phyloP scores from a whole-genome alignment of 75 land plant species.

The Selaginella tamariscina region DNA sequence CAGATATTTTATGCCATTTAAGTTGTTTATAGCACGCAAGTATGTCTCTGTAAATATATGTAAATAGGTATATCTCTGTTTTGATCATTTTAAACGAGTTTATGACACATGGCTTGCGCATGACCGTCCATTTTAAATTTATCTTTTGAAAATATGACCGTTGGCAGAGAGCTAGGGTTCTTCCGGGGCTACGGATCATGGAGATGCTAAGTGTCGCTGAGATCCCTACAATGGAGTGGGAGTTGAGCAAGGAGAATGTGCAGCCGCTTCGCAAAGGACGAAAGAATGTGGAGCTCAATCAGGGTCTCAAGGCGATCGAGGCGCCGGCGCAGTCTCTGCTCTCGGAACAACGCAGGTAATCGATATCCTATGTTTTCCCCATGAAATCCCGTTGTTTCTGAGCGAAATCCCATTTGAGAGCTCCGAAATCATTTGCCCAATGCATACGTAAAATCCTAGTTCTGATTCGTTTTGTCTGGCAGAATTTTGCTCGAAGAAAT shows the following conservation, averaged over 20 bases:
- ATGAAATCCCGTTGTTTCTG: no score
- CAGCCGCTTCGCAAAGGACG: slow-evolving; percentile 82
- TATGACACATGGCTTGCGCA: background rate
- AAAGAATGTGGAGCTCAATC: slow-evolving; percentile 48
- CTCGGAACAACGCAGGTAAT: slow-evolving; percentile 48
- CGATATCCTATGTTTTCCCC: no score
- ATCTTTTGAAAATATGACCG: background rate
- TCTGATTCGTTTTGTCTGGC: background rate
- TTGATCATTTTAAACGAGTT: background rate
- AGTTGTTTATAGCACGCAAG: no score
- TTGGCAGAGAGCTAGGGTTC: background rate
- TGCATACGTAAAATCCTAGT: background rate
- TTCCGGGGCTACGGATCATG: background rate
- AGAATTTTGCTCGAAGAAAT: slow-evolving; percentile 77
- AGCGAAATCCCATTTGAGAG: no score
- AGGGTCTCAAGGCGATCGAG: slow-evolving; percentile 40
- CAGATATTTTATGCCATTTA: no score
- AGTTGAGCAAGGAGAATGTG: slow-evolving; percentile 87
- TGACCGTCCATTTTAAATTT: no score
- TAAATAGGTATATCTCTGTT: background rate
- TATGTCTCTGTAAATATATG: no score
- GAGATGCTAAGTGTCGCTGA: background rate
- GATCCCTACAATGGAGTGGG: slow-evolving; percentile 58
- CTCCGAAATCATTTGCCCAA: background rate
- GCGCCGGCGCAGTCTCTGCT: slow-evolving; percentile 28